A percentile compares a stretch with the other conserved stretches of the same genome.
Evolutionary conservation across 202 grass and related monocot genomes (phyloP).

Genomic region (Setaria italica): DNA sequence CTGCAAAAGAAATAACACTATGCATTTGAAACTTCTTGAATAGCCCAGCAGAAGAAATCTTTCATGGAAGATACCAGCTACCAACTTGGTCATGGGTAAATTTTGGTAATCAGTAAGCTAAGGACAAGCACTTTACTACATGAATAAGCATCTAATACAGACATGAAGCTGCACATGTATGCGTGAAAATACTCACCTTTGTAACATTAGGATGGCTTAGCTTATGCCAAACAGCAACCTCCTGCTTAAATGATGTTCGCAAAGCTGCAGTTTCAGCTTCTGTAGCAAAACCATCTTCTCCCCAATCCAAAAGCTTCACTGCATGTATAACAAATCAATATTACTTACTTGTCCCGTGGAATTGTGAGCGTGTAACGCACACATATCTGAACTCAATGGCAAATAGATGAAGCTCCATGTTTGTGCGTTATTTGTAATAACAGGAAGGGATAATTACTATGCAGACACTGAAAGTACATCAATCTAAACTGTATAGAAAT

Average conservation of each 20-base stretch:
- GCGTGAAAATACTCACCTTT: constrained; percentile 55
- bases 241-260: constrained; percentile 72
- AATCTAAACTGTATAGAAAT: constrained; percentile 1
- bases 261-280: constrained; percentile 67
- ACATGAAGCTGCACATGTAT: constrained; percentile 6
- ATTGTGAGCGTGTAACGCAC: constrained; percentile 34
- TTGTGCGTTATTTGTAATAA: not conserved
- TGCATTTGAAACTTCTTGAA: constrained; percentile 33
- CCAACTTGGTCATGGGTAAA: constrained; percentile 27
- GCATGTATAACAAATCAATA: constrained; percentile 36
- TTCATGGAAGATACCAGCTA: not conserved
- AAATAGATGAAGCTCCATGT: constrained; percentile 1
- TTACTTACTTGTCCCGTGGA: constrained; percentile 30
- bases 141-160: constrained; percentile 17
- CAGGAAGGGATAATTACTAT: not conserved
- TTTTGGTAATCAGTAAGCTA: constrained; percentile 15
- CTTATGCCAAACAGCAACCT: constrained; percentile 93
- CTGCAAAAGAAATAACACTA: constrained; percentile 52
- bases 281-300: constrained; percentile 79
- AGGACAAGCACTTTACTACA: constrained; percentile 34
- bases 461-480: not conserved
- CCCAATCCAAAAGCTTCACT: constrained; percentile 99
- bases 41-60: not conserved
- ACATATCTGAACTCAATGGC: constrained; percentile 6
- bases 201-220: constrained; percentile 93